Conservation (phyloP, 192 early-diverging fungal genomes). For the Pilaira anomala region DNA sequence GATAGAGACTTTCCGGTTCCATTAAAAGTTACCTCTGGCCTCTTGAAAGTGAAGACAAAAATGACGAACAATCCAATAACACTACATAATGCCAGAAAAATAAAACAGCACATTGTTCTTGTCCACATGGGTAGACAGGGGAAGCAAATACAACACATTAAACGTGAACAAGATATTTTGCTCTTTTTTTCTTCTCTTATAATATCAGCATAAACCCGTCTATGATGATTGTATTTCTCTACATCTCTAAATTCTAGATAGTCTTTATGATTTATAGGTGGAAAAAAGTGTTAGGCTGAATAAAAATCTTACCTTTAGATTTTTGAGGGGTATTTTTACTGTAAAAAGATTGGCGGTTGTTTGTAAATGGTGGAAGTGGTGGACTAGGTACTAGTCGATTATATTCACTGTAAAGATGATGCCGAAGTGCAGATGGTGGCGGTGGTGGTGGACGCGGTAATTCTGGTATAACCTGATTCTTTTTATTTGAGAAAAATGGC, state of each 20-base stretch:
- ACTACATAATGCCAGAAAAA: constrained; percentile 12
- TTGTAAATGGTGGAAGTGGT: no score
- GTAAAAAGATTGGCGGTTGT: background rate
- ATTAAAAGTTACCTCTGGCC: background rate
- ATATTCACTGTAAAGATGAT: no score
- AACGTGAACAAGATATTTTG: background rate
- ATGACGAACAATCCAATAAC: background rate
- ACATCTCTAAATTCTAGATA: background rate
- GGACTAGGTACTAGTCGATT: no score
- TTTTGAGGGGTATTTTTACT: no score
- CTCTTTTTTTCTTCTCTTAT: background rate
- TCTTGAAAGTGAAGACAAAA: constrained; percentile 6
- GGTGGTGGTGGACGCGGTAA: no score
- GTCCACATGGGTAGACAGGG: constrained; percentile 16
- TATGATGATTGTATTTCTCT: no score
- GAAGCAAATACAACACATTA: constrained; percentile 17
- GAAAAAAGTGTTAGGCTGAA: no score
- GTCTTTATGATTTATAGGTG: background rate
- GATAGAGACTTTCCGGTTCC: background rate
- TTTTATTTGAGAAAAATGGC: no score
- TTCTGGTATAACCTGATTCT: no score
- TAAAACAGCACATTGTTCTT: constrained; percentile 12
- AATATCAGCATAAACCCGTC: background rate
- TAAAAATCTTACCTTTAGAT: no score
- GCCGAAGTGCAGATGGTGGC: no score